phyloP scores from a whole-genome alignment of 2,329 filamentous ascomycete genomes.

The Exutisphaerella laricina region DNA sequence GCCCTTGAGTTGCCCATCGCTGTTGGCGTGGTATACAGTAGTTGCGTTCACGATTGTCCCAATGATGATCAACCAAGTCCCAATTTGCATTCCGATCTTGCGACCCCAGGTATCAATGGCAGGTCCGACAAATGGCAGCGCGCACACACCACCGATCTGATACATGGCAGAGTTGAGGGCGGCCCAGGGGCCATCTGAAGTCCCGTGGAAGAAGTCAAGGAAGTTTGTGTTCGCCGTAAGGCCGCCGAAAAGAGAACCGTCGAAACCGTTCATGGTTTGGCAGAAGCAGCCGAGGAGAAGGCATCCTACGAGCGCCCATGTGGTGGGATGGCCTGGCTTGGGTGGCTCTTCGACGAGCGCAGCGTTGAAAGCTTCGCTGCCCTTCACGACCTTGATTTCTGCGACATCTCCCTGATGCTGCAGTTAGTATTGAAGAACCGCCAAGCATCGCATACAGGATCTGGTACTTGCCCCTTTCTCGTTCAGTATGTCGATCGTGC shows the following conservation, averaged over 20 bases:
- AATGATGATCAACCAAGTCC: slow-evolving; percentile 60
- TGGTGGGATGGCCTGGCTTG: slow-evolving; percentile 13
- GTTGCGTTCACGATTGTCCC: slow-evolving; percentile 46
- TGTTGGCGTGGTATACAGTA: slow-evolving; percentile 38
- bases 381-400: slow-evolving; percentile 44
- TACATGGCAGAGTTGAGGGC: slow-evolving; percentile 45
- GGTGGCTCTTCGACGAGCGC: slow-evolving; percentile 51
- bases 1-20: slow-evolving; percentile 41
- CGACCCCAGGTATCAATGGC: slow-evolving; percentile 46
- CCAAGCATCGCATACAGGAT: background rate
- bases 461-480: slow-evolving; percentile 4
- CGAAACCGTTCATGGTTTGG: slow-evolving; percentile 47
- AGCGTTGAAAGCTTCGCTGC: slow-evolving; percentile 52
- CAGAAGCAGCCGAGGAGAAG: slow-evolving; percentile 38
- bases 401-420: slow-evolving; percentile 16
- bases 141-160: slow-evolving; percentile 43
- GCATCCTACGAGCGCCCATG: slow-evolving; percentile 23
- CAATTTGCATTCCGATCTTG: slow-evolving; percentile 41
- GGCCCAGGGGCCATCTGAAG: slow-evolving; percentile 40
- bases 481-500: slow-evolving; percentile 4
- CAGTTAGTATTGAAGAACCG: background rate
- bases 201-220: slow-evolving; percentile 39
- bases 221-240: slow-evolving; percentile 46
- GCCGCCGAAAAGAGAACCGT: slow-evolving; percentile 53
- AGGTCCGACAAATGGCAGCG: slow-evolving; percentile 45